Conservation (phyloP, 164 flowering plant genomes). For the Akebia trifoliata region DNA sequence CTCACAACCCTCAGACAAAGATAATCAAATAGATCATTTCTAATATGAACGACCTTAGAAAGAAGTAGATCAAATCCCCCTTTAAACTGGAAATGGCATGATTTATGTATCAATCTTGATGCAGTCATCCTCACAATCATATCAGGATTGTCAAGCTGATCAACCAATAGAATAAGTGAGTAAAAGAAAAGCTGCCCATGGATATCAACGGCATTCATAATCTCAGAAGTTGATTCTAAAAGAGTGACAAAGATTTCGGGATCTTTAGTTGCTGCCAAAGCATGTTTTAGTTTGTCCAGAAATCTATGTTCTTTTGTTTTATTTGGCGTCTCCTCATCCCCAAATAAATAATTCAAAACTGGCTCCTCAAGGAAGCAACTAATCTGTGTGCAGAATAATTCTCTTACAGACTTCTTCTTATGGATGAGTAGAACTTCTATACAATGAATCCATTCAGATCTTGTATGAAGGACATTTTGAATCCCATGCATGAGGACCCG, state of each 20-base stretch:
- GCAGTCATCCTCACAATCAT: constrained; percentile 65
- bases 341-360: constrained; percentile 52
- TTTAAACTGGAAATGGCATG: constrained; percentile 63
- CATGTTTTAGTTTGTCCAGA: constrained; percentile 62
- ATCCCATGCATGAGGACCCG: constrained; percentile 65
- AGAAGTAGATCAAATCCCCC: constrained; percentile 67
- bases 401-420: constrained; percentile 58
- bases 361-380: constrained; percentile 53
- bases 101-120: constrained; percentile 57
- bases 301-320: constrained; percentile 57
- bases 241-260: constrained; percentile 67
- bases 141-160: constrained; percentile 79
- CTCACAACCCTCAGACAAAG: constrained; percentile 53
- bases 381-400: constrained; percentile 73
- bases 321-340: constrained; percentile 29
- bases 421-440: constrained; percentile 61
- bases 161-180: constrained; percentile 72
- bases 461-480: constrained; percentile 37
- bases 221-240: constrained; percentile 63
- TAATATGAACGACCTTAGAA: constrained; percentile 50
- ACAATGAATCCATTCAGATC: constrained; percentile 67
- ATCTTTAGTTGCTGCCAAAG: constrained; percentile 58
- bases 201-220: constrained; percentile 72
- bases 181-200: constrained; percentile 55
- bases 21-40: constrained; percentile 76